Conservation (phyloP, 129 eudicot species). For the Erigeron canadensis region DNA sequence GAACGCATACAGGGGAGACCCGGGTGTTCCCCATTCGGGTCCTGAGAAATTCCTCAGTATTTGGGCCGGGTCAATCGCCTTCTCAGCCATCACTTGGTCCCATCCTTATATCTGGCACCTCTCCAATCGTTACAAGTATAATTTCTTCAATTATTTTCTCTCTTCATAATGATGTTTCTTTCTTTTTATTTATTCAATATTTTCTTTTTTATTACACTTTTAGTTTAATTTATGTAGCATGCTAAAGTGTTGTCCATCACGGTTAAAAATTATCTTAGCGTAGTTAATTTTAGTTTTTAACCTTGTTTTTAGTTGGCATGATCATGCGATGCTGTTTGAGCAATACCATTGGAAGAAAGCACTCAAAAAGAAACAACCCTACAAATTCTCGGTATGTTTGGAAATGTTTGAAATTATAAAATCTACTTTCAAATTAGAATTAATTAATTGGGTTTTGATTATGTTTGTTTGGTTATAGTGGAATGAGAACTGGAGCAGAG, state of each 20-base stretch:
- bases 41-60: conserved; percentile 52
- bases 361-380: conserved; percentile 52
- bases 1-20: conserved; percentile 92
- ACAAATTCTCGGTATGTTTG: conserved; percentile 60
- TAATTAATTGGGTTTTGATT: not conserved
- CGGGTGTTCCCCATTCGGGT: conserved; percentile 82
- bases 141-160: not conserved
- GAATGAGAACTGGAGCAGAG: conserved; percentile 68
- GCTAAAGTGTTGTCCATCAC: too few species aligned
- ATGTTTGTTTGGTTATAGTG: conserved; percentile 54
- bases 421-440: not conserved
- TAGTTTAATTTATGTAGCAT: too few species aligned
- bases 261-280: too few species aligned
- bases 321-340: conserved; percentile 78
- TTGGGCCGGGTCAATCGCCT: conserved; percentile 62
- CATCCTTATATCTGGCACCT: conserved; percentile 73
- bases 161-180: not conserved
- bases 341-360: conserved; percentile 95
- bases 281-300: not conserved
- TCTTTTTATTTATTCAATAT: not conserved
- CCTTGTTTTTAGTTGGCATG: conserved; percentile 72
- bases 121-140: conserved; percentile 65
- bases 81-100: conserved; percentile 54
- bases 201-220: too few species aligned
- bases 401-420: conserved; percentile 3